Base-by-base conservation (phyloP, 148 eudicot genomes). In the Nepenthes mirabilis region DNA sequence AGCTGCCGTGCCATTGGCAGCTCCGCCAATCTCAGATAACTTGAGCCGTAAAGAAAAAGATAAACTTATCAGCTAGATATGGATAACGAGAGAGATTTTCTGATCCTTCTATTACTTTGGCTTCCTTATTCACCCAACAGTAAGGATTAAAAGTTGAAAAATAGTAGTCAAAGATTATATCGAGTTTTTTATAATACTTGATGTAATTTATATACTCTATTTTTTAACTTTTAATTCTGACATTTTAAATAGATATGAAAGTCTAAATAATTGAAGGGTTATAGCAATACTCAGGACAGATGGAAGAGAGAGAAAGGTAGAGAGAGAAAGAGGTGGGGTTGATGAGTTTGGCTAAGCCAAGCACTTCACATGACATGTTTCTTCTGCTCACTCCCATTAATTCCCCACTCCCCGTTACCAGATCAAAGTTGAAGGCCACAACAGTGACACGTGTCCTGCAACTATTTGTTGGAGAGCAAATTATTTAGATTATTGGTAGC, bases 1-100 rank as follows among this genome's bases (percentile, higher is more conserved):
- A 55, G 14, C 66, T 9, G 47, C 37, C 14, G 65, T 68, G 43
- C 68, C 51, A 14, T 32, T 67, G 34, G 57, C 68, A 8, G 68
- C 66, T 43, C 45, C 45, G 8, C 45, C 45, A 40, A 4, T 40
- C 45, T 49, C 52, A n/a, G 68, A 72, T 33, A 70, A 69, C 71
- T 67, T 56, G 65, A 67, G 66, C 14, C 64, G 80, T 65, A 52
- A 68, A 43, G 94, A 76, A 14, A 77, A 75, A 32, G 79, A 77
- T 64, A 76, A 72, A 48, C 65, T 72, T 9, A 68, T 77, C 65
- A 68, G 78, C 60, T 78, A 72, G 49, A 49, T 0, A 23, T 23
- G 23, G 23, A 23, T 23, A 23, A 23, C 23, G 23, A 23, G 0
- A 23, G 23, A 0, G 23, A 23, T 23, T 23, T 23, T 23, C 23